phyloP scores from a whole-genome alignment of 106 monocot genomes.

The Xerophyta viscosa region DNA sequence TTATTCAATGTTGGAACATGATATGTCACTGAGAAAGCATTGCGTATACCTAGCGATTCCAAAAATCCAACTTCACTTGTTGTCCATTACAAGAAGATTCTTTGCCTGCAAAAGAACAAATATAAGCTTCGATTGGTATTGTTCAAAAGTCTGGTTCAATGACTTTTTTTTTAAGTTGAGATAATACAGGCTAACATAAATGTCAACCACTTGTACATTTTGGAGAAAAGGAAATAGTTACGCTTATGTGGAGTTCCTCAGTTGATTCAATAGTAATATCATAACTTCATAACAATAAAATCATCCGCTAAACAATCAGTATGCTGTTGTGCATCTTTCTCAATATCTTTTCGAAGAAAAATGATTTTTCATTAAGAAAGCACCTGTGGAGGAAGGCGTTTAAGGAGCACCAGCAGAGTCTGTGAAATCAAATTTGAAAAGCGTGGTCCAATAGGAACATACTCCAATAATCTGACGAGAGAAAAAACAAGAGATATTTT shows the following conservation, averaged over 20 bases:
- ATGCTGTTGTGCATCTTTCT: not conserved
- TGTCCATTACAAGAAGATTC: conserved; percentile 85
- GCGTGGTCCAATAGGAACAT: conserved; percentile 87
- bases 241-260: no score
- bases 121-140: not conserved
- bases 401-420: conserved; percentile 77
- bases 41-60: conserved; percentile 82
- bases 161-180: no score
- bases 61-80: conserved; percentile 88
- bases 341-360: not conserved
- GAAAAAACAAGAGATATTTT: no score
- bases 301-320: not conserved
- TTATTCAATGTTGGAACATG: conserved; percentile 67
- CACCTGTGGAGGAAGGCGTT: conserved; percentile 92
- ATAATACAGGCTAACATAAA: no score
- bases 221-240: no score
- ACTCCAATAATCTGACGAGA: conserved; percentile 90
- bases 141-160: no score
- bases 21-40: conserved; percentile 80
- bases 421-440: conserved; percentile 91
- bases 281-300: no score
- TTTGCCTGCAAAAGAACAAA: conserved; percentile 68
- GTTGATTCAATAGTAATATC: no score
- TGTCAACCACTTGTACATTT: no score
- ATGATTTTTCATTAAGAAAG: not conserved